phyloP scores from a whole-genome alignment of 2,329 filamentous ascomycete species.

The Berkeleyomyces basicola region DNA sequence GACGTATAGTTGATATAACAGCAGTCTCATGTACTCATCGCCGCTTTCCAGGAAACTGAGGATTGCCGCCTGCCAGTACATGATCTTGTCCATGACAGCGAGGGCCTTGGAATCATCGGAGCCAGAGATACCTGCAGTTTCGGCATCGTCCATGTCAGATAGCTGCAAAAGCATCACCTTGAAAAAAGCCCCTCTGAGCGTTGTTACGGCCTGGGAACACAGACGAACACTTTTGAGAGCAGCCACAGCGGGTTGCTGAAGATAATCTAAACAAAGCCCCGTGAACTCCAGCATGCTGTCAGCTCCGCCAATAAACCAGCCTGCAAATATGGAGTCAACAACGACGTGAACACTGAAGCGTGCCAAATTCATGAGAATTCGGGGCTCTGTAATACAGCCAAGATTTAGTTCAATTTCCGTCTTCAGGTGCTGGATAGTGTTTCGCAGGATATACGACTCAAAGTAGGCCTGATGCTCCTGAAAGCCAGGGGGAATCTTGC shows the following conservation, averaged over 20 bases:
- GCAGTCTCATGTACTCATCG: constrained; percentile 63
- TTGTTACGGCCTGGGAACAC: constrained; percentile 66
- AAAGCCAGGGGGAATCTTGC: constrained; percentile 82
- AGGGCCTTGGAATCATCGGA: constrained; percentile 34
- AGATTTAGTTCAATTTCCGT: constrained; percentile 56
- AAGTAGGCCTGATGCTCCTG: constrained; percentile 92
- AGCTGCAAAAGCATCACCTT: constrained; percentile 64
- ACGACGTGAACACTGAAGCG: constrained; percentile 59
- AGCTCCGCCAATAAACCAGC: constrained; percentile 86
- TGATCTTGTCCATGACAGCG: constrained; percentile 64
- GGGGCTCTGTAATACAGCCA: constrained; percentile 60
- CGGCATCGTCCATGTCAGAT: constrained; percentile 57
- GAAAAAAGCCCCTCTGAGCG: constrained; percentile 61
- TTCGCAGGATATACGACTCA: constrained; percentile 71
- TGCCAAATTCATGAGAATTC: constrained; percentile 71
- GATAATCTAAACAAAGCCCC: constrained; percentile 70
- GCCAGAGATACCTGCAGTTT: background rate
- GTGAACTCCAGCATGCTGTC: constrained; percentile 72
- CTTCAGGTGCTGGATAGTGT: constrained; percentile 53
- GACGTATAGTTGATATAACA: constrained; percentile 86
- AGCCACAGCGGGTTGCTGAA: constrained; percentile 71
- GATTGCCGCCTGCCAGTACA: constrained; percentile 92
- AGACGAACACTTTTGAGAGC: constrained; percentile 76
- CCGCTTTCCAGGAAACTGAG: constrained; percentile 62
- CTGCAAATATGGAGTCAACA: constrained; percentile 82